phyloP scores from a whole-genome alignment of 768 basidiomycete genomes.

The Collybia sp. region DNA sequence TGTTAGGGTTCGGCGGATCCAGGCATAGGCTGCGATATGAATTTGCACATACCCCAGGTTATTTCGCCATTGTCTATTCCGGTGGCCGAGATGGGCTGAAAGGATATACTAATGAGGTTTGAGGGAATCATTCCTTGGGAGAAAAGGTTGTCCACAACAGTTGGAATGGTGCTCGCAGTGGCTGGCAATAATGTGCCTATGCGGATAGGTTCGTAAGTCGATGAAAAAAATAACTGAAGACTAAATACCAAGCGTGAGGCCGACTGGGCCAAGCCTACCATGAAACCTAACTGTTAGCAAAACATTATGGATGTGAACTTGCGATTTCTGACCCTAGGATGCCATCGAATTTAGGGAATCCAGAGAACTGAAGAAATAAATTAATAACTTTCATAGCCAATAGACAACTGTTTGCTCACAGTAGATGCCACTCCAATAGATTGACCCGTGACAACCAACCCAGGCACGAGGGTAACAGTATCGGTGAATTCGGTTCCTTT shows the following conservation, averaged over 20 bases:
- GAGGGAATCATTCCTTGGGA: slow-evolving; percentile 38
- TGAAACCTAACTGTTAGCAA: neutral
- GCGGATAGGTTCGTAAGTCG: neutral
- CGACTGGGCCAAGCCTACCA: slow-evolving; percentile 45
- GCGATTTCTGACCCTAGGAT: slow-evolving; percentile 36
- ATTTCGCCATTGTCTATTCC: slow-evolving; percentile 46
- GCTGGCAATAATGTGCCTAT: slow-evolving; percentile 33
- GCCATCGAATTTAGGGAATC: slow-evolving; percentile 45
- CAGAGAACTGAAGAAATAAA: slow-evolving; percentile 25
- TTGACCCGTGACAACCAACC: slow-evolving; percentile 40
- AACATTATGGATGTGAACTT: neutral
- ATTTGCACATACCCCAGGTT: slow-evolving; percentile 9
- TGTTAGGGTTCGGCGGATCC: no score
- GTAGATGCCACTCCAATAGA: slow-evolving; percentile 41
- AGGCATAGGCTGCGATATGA: no score
- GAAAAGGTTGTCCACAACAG: slow-evolving; percentile 54
- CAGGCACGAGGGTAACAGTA: slow-evolving; percentile 34
- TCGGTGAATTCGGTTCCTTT: slow-evolving; percentile 34
- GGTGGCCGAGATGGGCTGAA: slow-evolving; percentile 36
- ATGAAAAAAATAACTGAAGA: neutral
- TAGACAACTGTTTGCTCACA: neutral
- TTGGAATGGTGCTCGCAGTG: slow-evolving; percentile 31
- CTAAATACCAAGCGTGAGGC: slow-evolving; percentile 31
- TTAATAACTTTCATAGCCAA: no score
- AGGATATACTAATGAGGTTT: slow-evolving; percentile 48